Base-by-base conservation (phyloP, 2,329 filamentous ascomycete species). In the Ophiostoma quercus region DNA sequence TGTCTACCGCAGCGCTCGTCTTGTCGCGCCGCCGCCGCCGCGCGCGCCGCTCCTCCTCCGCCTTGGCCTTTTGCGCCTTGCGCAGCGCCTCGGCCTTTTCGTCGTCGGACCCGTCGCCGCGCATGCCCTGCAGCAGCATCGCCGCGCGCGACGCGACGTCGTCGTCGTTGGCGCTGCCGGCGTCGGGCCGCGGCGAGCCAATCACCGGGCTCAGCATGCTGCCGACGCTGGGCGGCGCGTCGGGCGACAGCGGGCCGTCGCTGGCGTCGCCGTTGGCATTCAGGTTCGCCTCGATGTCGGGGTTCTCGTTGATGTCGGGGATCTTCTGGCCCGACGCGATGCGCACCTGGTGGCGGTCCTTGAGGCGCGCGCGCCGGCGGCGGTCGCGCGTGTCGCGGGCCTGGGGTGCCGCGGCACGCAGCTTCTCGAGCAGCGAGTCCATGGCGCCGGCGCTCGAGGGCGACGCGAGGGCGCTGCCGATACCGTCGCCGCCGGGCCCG, bases 391-490 rank as follows among this genome's bases (percentile, higher is more conserved):
- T 91, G 78, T 97, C 94, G 78, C 92, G 86, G 37, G 92, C 88
- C 80, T 97, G 92, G 39, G 95, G 94, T 70, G 94, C 94, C 0
- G 95, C 95, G 70, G 93, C 94, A 71, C 95, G 90, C 70, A 99
- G 83, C 80, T 98, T 98, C 86, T 97, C 92, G 67, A 99, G 87
- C 32, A 99, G 83, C 4, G 34, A 34, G 34, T 34, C 95, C 94
- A 99, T 98, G 68, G 94, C 95, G 69, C 94, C 95, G 7, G 92
- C 92, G 70, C 87, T 90, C 41, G 86, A 85, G 32, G 92, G 90
- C 2, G 89, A 90, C 39, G 85, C 82, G 6, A 88, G 88, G 4
- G 22, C 54, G 80, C 79, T 19, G 29, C 76, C 79, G 22, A 79
- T 80, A 51, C 78, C 79, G 8, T 84, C 43, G 8, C 37, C 68